phyloP scores from a whole-genome alignment of 805 yeast genomes.

The Debaryomyces hansenii region DNA sequence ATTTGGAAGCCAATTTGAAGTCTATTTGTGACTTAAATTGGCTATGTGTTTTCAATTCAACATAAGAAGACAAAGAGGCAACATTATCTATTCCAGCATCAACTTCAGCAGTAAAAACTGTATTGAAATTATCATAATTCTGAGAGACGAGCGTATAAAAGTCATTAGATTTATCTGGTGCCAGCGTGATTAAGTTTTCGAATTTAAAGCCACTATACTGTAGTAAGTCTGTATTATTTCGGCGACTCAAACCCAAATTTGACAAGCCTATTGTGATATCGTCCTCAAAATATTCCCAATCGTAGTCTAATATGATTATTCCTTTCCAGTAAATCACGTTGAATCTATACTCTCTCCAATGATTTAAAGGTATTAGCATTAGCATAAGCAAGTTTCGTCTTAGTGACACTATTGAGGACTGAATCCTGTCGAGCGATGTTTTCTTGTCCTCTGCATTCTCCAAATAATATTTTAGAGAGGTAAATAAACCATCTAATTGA shows the following conservation, averaged over 20 bases:
- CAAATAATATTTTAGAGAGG: constrained; percentile 9
- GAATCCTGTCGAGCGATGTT: constrained; percentile 1
- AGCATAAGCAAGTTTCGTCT: constrained; percentile 18
- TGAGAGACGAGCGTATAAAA: constrained; percentile 17
- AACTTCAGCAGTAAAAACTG: constrained; percentile 23
- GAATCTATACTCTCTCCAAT: constrained; percentile 10
- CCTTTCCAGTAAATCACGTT: constrained; percentile 18
- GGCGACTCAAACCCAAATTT: background rate
- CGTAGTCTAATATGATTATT: constrained; percentile 17
- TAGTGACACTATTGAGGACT: constrained; percentile 12
- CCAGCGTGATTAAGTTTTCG: constrained; percentile 17
- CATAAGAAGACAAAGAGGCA: constrained; percentile 12
- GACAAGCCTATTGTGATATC: background rate
- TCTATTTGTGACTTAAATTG: background rate
- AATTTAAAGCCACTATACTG: constrained; percentile 24
- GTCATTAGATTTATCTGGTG: background rate
- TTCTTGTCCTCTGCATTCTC: constrained; percentile 2
- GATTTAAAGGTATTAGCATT: constrained; percentile 19
- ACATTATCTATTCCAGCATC: constrained; percentile 14
- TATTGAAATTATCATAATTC: constrained; percentile 7
- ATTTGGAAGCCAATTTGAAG: background rate
- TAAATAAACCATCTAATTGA: constrained; percentile 14
- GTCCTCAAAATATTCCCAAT: constrained; percentile 13
- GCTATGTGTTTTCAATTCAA: constrained; percentile 24
- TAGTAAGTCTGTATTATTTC: constrained; percentile 4